Evolutionary conservation across 257 asterid genomes (phyloP).

Genomic region (Solanum ossicruentum): DNA sequence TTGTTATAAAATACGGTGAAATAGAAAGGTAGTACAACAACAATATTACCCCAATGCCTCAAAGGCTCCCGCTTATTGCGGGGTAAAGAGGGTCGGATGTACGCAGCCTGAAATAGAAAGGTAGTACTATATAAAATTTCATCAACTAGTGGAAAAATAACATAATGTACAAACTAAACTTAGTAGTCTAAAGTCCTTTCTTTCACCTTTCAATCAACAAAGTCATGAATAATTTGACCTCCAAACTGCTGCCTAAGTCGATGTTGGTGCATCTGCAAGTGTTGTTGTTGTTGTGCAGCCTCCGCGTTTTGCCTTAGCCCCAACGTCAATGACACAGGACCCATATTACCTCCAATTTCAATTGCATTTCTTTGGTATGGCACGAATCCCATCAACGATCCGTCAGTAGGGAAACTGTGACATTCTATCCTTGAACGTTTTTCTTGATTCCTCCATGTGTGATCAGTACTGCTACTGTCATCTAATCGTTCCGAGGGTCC

Average conservation of each 20-base stretch:
- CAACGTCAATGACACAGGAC: constrained; percentile 58
- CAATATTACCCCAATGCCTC: too few relatives aligned
- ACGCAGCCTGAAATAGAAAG: too few relatives aligned
- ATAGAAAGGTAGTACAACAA: neutral
- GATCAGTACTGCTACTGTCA: neutral
- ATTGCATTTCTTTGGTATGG: constrained; percentile 29
- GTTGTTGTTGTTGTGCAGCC: constrained; percentile 21
- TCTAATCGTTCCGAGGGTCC: constrained; percentile 6
- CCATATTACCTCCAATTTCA: constrained; percentile 39
- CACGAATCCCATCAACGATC: constrained; percentile 33
- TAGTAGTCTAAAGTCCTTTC: neutral
- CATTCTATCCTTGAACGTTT: constrained; percentile 39
- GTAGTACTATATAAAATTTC: neutral
- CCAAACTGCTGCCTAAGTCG: constrained; percentile 21
- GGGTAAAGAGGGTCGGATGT: too few relatives aligned
- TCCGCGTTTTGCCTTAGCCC: constrained; percentile 59
- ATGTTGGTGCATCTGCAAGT: constrained; percentile 12
- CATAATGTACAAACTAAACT: neutral
- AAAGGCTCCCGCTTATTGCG: too few relatives aligned
- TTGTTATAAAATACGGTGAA: neutral
- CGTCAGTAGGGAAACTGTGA: constrained; percentile 13
- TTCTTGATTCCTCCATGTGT: constrained; percentile 44
- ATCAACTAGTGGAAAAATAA: neutral
- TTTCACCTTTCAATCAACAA: constrained; percentile 9
- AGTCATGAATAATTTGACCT: constrained; percentile 14